Conservation (phyloP, 768 basidiomycete species). For the Dendrothele bispora region DNA sequence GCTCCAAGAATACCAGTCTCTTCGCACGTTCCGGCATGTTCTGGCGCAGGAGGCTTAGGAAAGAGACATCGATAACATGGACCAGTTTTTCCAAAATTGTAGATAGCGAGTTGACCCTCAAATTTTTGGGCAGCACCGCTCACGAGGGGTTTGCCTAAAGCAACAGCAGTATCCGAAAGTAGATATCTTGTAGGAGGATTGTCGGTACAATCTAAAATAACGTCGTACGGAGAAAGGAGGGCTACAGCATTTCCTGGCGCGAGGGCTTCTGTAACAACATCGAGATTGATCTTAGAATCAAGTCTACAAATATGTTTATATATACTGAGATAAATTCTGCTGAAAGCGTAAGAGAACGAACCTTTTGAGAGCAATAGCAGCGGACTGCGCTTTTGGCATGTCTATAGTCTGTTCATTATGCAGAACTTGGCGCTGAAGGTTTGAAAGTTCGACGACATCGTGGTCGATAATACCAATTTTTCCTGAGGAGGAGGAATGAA, state of each 20-base stretch:
- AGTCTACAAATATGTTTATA: too few relatives aligned
- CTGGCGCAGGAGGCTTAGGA: conserved; percentile 71
- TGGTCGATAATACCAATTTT: conserved; percentile 85
- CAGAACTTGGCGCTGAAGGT: conserved; percentile 91
- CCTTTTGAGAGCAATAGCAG: conserved; percentile 67
- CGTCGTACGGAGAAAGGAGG: conserved; percentile 61
- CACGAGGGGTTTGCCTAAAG: conserved; percentile 77
- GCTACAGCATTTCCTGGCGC: conserved; percentile 61
- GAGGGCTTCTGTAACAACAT: conserved; percentile 54
- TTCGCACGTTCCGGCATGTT: conserved; percentile 74
- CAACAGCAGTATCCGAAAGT: conserved; percentile 82
- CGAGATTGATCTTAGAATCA: conserved; percentile 68
- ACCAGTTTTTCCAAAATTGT: conserved; percentile 65
- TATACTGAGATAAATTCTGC: not conserved
- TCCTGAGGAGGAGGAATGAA: conserved; percentile 47
- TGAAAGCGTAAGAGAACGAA: conserved; percentile 25
- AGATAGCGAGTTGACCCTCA: conserved; percentile 79
- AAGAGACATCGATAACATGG: conserved; percentile 97
- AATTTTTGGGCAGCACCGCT: conserved; percentile 90
- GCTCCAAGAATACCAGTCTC: conserved; percentile 87
- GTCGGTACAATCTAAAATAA: conserved; percentile 94
- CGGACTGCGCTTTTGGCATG: conserved; percentile 79
- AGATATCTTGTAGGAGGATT: conserved; percentile 92
- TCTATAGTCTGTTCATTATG: conserved; percentile 78
- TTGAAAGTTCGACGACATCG: conserved; percentile 84